phyloP scores from a whole-genome alignment of 1,284 basidiomycete species.

The Tylopilus sp. region DNA sequence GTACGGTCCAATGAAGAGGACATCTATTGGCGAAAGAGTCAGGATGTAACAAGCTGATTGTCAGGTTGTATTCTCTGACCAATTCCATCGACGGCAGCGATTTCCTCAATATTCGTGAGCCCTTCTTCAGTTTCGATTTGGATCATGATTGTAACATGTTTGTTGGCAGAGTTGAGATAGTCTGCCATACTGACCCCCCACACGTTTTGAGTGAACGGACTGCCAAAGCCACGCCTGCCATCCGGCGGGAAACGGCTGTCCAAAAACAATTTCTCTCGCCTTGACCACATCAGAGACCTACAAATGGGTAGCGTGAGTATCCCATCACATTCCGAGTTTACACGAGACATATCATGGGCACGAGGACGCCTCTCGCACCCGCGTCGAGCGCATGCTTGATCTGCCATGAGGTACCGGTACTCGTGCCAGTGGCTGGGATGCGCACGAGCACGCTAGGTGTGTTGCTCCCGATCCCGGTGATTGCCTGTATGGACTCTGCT shows the following conservation, averaged over 20 bases:
- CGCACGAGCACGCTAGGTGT: constrained; percentile 63
- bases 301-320: neutral
- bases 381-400: constrained; percentile 72
- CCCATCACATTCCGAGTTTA: neutral
- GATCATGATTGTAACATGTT: constrained; percentile 63
- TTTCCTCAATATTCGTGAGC: constrained; percentile 64
- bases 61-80: constrained; percentile 48
- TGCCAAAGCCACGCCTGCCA: constrained; percentile 67
- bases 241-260: constrained; percentile 63
- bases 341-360: constrained; percentile 56
- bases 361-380: constrained; percentile 65
- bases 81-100: constrained; percentile 67
- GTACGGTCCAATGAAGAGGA: constrained; percentile 72
- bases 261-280: constrained; percentile 60
- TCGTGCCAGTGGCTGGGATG: constrained; percentile 65
- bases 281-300: constrained; percentile 65
- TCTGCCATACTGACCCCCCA: constrained; percentile 60
- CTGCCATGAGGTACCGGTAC: constrained; percentile 64
- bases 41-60: neutral
- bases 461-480: constrained; percentile 51
- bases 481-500: constrained; percentile 60
- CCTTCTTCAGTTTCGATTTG: constrained; percentile 72
- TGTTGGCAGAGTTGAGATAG: constrained; percentile 64
- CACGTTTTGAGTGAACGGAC: constrained; percentile 60
- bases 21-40: constrained; percentile 43